Evolutionary conservation across 805 yeast species (phyloP), one percentile per base, ranked within the genome.

Genomic region (Teunomyces aglyptinius): DNA sequence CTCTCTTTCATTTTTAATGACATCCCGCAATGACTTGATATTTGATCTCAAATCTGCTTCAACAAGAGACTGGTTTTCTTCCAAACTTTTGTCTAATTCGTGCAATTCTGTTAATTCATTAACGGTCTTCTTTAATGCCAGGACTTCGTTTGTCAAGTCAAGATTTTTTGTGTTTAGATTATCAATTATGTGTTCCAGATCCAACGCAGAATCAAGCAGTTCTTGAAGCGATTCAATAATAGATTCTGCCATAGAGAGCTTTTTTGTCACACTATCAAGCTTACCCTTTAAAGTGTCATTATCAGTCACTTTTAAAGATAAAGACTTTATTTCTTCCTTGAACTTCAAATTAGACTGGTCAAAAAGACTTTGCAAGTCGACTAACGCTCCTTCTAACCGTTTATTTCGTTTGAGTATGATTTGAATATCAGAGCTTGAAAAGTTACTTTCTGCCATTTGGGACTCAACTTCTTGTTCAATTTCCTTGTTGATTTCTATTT

Each of bases 71-170:
- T 51, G 61, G 49, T 48, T 38, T 41, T 53, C 45, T 31, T 44
- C 41, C 8, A 82, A 61, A 40, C 77, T 78, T 35, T 63, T 68
- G 45, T 81, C 81, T 11, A 82, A 56, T 26, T 69, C 72, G 46
- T 75, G 76, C 27, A 82, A 52, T 47, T 78, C 82, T 34, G 74
- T 77, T 18, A 79, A 57, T 18, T 78, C 82, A 1, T 63, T 56
- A 0, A 82, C 56, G 2, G 76, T 69, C 3, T 50, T 48, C 20
- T 65, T 60, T n/a, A 80, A 55, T 2, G 49, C 46, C 0, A 48
- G 41, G 3, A 80, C 60, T 36, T 70, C 61, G 3, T 56, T 57
- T 6, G 50, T 52, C 1, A 81, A 61, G n/a, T 46, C 50, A 24
- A 65, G 71, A 48, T 72, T 73, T 43, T 70, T 71, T 1, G 50